Conservation (phyloP, 2,329 filamentous ascomycete species). For the Fusarium buharicum region DNA sequence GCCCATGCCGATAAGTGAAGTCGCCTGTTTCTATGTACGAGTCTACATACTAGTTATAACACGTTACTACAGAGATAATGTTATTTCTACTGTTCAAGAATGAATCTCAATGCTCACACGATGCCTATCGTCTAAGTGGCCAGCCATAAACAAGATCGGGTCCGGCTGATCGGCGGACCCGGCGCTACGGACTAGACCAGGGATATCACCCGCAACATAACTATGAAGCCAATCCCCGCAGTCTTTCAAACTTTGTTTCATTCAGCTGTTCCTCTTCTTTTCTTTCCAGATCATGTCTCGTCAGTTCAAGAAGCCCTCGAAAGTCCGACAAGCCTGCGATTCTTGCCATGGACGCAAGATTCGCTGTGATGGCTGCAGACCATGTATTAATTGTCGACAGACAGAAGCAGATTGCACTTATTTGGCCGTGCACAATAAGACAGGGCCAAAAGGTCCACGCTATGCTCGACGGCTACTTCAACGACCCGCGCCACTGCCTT, state of each 20-base stretch:
- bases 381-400: constrained; percentile 44
- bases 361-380: constrained; percentile 44
- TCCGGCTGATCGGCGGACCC: not conserved
- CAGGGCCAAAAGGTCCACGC: constrained; percentile 39
- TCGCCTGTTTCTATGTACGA: too few species aligned
- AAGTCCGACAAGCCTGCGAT: constrained; percentile 46
- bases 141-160: not conserved
- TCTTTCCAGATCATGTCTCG: not conserved
- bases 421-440: constrained; percentile 48
- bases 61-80: too few species aligned
- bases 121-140: too few species aligned
- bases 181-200: not conserved
- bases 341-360: constrained; percentile 46
- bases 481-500: not conserved
- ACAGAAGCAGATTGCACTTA: constrained; percentile 43
- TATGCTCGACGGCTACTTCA: not conserved
- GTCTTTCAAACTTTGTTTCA: constrained; percentile 1
- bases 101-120: too few species aligned
- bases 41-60: too few species aligned
- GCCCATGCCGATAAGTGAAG: too few species aligned
- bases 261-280: not conserved
- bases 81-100: too few species aligned
- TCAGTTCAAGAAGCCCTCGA: not conserved
- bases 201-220: constrained; percentile 4
- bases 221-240: constrained; percentile 20